Percentiles rank a stretch among this genome's conserved stretches.
These are phyloP conservation scores for Podospora pseudocomata DNA, from an alignment of 495 filamentous ascomycete genomes.

Conservation along the genomic window DNA sequence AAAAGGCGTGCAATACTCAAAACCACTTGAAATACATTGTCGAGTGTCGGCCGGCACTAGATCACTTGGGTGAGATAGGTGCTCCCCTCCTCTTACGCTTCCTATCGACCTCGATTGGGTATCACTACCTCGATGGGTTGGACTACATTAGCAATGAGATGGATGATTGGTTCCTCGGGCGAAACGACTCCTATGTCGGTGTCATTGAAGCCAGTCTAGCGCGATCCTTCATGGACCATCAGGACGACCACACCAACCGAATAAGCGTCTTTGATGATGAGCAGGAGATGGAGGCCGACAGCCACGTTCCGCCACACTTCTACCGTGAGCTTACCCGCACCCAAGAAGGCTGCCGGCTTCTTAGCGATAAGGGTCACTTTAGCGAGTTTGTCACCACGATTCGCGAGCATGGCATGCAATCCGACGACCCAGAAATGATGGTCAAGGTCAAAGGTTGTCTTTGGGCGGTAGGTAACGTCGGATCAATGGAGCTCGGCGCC, in stretches of 20 bases:
- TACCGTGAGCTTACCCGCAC: conserved; percentile 94
- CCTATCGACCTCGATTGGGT: conserved; percentile 89
- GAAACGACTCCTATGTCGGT: conserved; percentile 90
- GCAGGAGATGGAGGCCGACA: conserved; percentile 49
- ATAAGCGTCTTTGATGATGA: conserved; percentile 53
- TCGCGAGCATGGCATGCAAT: conserved; percentile 73
- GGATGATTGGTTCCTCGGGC: conserved; percentile 97
- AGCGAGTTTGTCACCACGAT: conserved; percentile 87
- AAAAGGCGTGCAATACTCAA: conserved; percentile 92
- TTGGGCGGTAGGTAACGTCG: conserved; percentile 97
- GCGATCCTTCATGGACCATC: conserved; percentile 70
- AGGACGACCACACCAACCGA: conserved; percentile 51
- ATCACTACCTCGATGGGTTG: conserved; percentile 93
- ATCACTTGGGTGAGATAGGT: conserved; percentile 95
- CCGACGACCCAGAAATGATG: conserved; percentile 80
- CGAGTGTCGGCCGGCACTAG: conserved; percentile 89
- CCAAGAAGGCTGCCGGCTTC: conserved; percentile 81
- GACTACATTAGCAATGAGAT: conserved; percentile 99
- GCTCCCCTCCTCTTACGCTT: conserved; percentile 91
- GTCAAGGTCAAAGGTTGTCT: conserved; percentile 95
- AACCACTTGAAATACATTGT: conserved; percentile 91
- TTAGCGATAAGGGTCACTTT: conserved; percentile 92
- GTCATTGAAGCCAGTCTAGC: conserved; percentile 96
- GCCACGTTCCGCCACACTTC: conserved; percentile 86
- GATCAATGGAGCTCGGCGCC: conserved; percentile 94